Percentiles rank a stretch among this genome's conserved stretches.
These are phyloP conservation scores for Chaetothyriales sp. DNA, from an alignment of 2,329 filamentous ascomycete genomes.

Conservation along the genomic window DNA sequence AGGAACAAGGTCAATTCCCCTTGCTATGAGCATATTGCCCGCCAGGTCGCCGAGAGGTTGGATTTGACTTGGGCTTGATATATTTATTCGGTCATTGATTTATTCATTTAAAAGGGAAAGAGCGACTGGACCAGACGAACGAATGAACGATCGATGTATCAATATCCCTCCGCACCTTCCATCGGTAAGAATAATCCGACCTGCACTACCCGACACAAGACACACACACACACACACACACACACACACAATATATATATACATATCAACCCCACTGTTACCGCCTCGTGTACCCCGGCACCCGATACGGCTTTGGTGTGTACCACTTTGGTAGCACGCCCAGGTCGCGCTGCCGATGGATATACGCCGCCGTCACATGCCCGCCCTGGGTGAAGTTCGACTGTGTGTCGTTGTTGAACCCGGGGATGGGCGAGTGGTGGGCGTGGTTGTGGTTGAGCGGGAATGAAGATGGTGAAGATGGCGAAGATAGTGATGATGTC, in stretches of 20 bases:
- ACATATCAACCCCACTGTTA: background rate
- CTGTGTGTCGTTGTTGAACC: conserved; percentile 18
- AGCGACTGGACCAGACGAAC: too few relatives aligned
- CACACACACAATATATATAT: too few relatives aligned
- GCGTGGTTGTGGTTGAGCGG: background rate
- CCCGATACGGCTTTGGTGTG: conserved; percentile 25
- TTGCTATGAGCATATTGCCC: conserved; percentile 60
- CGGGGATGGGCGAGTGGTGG: conserved; percentile 13
- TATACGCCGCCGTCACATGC: conserved; percentile 17
- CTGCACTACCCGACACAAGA: too few relatives aligned
- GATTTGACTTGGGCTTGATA: conserved; percentile 28
- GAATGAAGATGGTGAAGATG: conserved; percentile 6
- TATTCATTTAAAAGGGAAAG: too few relatives aligned
- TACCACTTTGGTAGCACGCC: conserved; percentile 14
- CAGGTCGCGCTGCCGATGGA: conserved; percentile 14
- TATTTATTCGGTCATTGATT: too few relatives aligned
- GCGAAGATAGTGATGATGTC: conserved; percentile 8
- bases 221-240: too few relatives aligned
- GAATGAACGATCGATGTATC: too few relatives aligned
- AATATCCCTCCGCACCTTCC: too few relatives aligned
- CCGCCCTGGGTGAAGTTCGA: conserved; percentile 19
- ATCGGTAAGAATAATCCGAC: background rate
- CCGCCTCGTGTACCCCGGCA: conserved; percentile 20
- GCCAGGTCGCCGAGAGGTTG: conserved; percentile 34
- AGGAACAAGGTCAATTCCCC: conserved; percentile 50